Evolutionary conservation across 176 grass and related monocot species (phyloP).

Genomic region (Oropetium thomaeum): DNA sequence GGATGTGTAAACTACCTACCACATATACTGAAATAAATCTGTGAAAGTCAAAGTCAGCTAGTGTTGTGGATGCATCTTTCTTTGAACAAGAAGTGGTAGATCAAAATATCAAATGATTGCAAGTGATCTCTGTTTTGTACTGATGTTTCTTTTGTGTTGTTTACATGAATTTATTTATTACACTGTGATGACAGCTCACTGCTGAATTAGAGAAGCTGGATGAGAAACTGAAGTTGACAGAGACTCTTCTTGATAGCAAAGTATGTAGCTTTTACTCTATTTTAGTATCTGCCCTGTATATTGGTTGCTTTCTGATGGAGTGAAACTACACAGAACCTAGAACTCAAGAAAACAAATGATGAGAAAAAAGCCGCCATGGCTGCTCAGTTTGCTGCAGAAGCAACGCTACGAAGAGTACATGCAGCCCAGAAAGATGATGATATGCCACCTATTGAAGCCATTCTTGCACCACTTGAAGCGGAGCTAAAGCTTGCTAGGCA

Average conservation of each 20-base stretch:
- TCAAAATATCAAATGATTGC: not conserved
- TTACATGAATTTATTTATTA: conserved; percentile 19
- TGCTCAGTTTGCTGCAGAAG: conserved; percentile 94
- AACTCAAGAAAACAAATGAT: conserved; percentile 95
- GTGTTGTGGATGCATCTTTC: not conserved
- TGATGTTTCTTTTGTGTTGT: not conserved
- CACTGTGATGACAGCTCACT: conserved; percentile 52
- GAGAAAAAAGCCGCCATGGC: conserved; percentile 87
- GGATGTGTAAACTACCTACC: conserved; percentile 1
- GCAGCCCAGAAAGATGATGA: conserved; percentile 96
- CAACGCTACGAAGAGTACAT: conserved; percentile 91
- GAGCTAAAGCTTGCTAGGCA: conserved; percentile 87
- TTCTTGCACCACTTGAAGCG: conserved; percentile 96
- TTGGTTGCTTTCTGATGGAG: conserved; percentile 17
- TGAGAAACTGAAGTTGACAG: conserved; percentile 79
- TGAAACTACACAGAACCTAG: conserved; percentile 69
- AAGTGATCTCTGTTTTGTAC: not conserved
- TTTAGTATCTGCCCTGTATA: not conserved
- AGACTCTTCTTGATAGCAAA: conserved; percentile 78
- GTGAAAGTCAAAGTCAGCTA: not conserved
- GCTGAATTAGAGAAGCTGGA: conserved; percentile 68
- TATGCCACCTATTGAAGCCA: conserved; percentile 96
- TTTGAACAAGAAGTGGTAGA: conserved; percentile 7
- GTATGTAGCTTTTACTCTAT: conserved; percentile 32
- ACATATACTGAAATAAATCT: not conserved